Evolutionary conservation across 176 grass and related monocot species (phyloP).

Genomic region (Ensete glaucum): DNA sequence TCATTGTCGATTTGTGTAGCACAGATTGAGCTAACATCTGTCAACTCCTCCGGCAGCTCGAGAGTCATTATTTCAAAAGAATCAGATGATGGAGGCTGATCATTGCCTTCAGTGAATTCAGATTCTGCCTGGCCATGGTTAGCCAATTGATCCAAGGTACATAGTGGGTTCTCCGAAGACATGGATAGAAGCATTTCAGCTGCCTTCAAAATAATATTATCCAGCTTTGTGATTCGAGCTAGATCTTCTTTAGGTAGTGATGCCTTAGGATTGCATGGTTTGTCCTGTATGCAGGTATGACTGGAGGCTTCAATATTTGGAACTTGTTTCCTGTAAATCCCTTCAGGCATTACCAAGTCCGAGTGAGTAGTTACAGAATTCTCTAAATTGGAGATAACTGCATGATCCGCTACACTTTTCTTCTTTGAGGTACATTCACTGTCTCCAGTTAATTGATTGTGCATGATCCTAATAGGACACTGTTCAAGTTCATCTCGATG

Average conservation of each 20-base stretch:
- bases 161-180: constrained; percentile 27
- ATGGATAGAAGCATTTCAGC: constrained; percentile 74
- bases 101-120: neutral
- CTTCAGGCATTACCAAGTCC: neutral
- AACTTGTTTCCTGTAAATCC: neutral
- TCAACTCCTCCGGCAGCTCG: constrained; percentile 41
- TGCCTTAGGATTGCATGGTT: neutral
- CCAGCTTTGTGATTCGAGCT: constrained; percentile 19
- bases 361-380: neutral
- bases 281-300: neutral
- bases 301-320: constrained; percentile 18
- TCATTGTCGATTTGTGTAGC: constrained; percentile 30
- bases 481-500: constrained; percentile 17
- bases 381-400: neutral
- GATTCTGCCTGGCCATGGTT: constrained; percentile 14
- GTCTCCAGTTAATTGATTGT: constrained; percentile 10
- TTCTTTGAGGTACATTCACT: constrained; percentile 3
- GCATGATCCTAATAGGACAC: constrained; percentile 12
- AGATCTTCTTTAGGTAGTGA: constrained; percentile 18
- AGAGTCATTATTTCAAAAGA: constrained; percentile 59
- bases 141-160: neutral
- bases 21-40: constrained; percentile 37
- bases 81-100: constrained; percentile 36
- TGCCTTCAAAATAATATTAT: constrained; percentile 24
- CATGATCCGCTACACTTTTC: neutral